These are phyloP conservation scores for Cyberlindnera veronae DNA, from an alignment of 805 yeast species.

Conservation along the genomic window DNA sequence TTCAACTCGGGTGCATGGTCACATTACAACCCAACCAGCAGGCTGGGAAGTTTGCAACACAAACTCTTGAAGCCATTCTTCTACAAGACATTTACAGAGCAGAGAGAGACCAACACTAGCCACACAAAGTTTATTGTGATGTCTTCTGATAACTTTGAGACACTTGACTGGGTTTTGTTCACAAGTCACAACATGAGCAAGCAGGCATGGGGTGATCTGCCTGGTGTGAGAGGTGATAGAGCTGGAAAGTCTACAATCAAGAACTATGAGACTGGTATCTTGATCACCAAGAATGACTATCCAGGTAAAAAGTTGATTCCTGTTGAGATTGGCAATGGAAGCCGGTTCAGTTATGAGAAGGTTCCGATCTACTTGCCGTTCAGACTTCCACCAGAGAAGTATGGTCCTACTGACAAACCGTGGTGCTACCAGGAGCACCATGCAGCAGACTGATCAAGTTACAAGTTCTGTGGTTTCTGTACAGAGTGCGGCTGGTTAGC, in stretches of 20 bases:
- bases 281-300: slow-evolving; percentile 34
- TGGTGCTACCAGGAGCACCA: slow-evolving; percentile 36
- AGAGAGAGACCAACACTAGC: slow-evolving; percentile 39
- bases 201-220: slow-evolving; percentile 73
- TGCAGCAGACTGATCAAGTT: background rate
- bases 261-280: slow-evolving; percentile 55
- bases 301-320: slow-evolving; percentile 38
- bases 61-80: slow-evolving; percentile 38
- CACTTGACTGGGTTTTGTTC: slow-evolving; percentile 64
- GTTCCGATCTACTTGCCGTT: slow-evolving; percentile 48
- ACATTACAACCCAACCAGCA: slow-evolving; percentile 37
- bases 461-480: no score
- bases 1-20: slow-evolving; percentile 47
- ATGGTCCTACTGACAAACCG: slow-evolving; percentile 39
- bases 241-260: slow-evolving; percentile 32
- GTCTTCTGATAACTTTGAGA: slow-evolving; percentile 45
- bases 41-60: slow-evolving; percentile 35
- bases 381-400: slow-evolving; percentile 45
- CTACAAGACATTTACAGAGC: slow-evolving; percentile 28
- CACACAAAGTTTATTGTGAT: slow-evolving; percentile 69
- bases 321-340: slow-evolving; percentile 35
- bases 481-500: no score
- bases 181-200: slow-evolving; percentile 75
- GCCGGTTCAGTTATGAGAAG: slow-evolving; percentile 9
- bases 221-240: slow-evolving; percentile 13